Percentiles rank a stretch among this genome's conserved stretches.
These are phyloP conservation scores for Sporothrix variecibatus DNA, from an alignment of 2,329 filamentous ascomycete species.

Conservation along the genomic window DNA sequence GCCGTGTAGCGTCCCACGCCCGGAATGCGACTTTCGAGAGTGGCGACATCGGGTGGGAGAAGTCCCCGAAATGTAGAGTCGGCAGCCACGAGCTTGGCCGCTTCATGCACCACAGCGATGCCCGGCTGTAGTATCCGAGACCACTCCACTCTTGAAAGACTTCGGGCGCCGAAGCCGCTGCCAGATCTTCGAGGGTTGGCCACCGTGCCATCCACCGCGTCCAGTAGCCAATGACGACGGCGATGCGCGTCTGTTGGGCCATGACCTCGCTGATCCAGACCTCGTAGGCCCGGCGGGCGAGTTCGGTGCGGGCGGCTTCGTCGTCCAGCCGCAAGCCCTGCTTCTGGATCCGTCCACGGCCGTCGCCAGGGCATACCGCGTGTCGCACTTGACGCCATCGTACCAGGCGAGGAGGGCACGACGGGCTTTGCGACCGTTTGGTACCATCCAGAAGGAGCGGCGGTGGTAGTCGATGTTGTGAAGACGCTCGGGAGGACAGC, in stretches of 20 bases:
- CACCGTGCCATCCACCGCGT: constrained; percentile 62
- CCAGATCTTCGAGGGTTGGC: constrained; percentile 60
- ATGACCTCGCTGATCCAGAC: constrained; percentile 70
- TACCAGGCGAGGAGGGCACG: constrained; percentile 54
- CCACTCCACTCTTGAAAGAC: constrained; percentile 62
- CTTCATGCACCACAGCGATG: constrained; percentile 61
- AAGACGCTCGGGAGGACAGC: constrained; percentile 35
- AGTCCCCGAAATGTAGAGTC: constrained; percentile 48
- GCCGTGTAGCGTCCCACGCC: constrained; percentile 65
- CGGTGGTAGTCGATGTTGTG: constrained; percentile 51
- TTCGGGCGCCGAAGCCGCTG: constrained; percentile 54
- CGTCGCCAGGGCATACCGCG: constrained; percentile 61
- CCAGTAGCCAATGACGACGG: constrained; percentile 64
- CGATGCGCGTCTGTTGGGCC: constrained; percentile 66
- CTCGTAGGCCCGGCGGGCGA: constrained; percentile 61
- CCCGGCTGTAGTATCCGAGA: constrained; percentile 66
- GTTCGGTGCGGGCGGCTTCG: constrained; percentile 29
- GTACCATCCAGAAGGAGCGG: constrained; percentile 48
- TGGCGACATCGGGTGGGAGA: constrained; percentile 50
- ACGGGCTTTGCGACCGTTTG: constrained; percentile 37
- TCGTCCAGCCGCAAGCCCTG: not conserved
- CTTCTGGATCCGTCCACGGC: constrained; percentile 52
- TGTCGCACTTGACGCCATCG: constrained; percentile 46
- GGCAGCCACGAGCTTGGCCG: constrained; percentile 52
- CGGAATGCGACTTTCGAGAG: constrained; percentile 54